Evolutionary conservation across 306 rosid genomes (phyloP).

Genomic region (Inga leiocalycina): DNA sequence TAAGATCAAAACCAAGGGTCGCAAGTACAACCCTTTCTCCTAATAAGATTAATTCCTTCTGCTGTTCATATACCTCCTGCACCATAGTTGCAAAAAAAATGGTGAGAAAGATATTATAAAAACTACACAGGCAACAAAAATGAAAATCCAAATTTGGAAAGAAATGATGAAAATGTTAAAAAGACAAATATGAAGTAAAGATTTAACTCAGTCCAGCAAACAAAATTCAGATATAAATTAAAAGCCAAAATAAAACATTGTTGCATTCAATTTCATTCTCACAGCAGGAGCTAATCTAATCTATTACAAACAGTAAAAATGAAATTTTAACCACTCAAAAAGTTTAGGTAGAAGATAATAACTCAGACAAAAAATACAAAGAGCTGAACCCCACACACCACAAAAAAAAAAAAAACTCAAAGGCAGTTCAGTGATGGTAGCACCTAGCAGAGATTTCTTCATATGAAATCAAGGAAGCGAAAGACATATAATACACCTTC

Average conservation of each 20-base stretch:
- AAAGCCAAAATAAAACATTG: background rate
- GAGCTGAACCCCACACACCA: slow-evolving; percentile 3
- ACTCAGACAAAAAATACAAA: background rate
- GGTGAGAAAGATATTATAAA: slow-evolving; percentile 20
- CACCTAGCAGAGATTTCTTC: slow-evolving; percentile 26
- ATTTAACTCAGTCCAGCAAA: background rate
- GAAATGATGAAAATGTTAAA: background rate
- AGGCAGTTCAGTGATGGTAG: slow-evolving; percentile 25
- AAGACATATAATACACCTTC: slow-evolving; percentile 58
- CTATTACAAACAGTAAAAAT: slow-evolving; percentile 13
- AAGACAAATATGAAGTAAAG: background rate
- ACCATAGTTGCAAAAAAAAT: slow-evolving; percentile 25
- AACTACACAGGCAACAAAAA: background rate
- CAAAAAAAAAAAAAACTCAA: background rate
- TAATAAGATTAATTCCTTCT: slow-evolving; percentile 80
- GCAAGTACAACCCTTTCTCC: slow-evolving; percentile 98
- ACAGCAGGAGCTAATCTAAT: slow-evolving; percentile 21
- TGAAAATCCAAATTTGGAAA: background rate
- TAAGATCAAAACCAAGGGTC: slow-evolving; percentile 93
- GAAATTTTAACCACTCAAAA: background rate
- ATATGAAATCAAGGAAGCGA: background rate
- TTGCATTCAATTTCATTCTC: slow-evolving; percentile 3
- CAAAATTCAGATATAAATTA: background rate
- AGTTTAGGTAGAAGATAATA: background rate
- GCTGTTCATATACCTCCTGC: slow-evolving; percentile 98